Evolutionary conservation across 108 stramenopile species (phyloP), one percentile per base, ranked within the genome.

Genomic region (Cyclotella distinguenda): DNA sequence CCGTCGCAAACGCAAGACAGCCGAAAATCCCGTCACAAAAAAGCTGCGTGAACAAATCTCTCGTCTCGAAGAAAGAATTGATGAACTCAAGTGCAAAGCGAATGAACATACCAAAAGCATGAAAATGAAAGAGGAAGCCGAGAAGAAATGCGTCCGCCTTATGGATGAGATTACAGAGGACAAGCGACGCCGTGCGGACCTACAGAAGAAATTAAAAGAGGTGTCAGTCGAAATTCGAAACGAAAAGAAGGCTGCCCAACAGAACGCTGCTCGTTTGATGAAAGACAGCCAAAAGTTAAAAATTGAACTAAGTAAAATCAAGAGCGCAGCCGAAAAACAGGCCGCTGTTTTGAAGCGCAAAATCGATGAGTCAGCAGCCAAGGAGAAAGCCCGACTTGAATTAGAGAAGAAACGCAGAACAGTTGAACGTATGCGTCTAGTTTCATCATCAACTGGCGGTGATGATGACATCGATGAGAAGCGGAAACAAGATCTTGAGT

Each of bases 151-250:
- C 45, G 33, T 47, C 27, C 42, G 67, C 19, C 75, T 86, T 34
- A 35, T 61, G 60, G 65, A 66, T 7, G 84, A 86, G 30, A 82
- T 86, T 44, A n/a, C 47, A 0, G 57, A 71, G 15, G 85, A 86
- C 63, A 86, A 86, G 77, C 55, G 61, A 40, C 76, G 68, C 27
- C 71, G 77, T 25, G 85, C 80, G 0, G 80, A 66, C 5, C 63
- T 86, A 11, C 85, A 86, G 38, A 60, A 58, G 42, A 73, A 79
- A 49, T 64, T 86, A 9, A 83, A 83, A 62, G 82, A 86, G 54
- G 51, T 68, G 31, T 64, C 72, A 1, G 67, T 36, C 23, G 82
- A 82, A 42, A 63, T 82, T 27, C 62, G 82, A 9, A 26, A 40
- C 0, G 85, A 86, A 40, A 81, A 83, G 45, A 86, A 77, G 73